Evolutionary conservation across 441 rosid genomes (phyloP).

Genomic region (Pelargonium cotyledonis): DNA sequence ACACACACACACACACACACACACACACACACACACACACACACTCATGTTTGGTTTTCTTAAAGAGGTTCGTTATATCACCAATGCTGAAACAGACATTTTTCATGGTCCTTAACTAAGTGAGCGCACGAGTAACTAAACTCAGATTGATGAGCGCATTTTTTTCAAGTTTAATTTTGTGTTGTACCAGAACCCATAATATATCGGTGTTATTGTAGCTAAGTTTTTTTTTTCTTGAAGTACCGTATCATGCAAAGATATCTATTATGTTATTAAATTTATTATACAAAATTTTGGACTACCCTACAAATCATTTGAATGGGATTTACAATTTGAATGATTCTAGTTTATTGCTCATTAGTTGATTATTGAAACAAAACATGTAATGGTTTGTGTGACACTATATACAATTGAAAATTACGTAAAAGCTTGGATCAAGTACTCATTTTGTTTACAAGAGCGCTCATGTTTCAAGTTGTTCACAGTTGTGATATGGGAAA

Average conservation of each 20-base stretch:
- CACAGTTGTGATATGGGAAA: not conserved
- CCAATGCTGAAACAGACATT: not conserved
- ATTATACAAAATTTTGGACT: too few relatives aligned
- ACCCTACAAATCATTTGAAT: too few relatives aligned
- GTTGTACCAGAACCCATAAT: not conserved
- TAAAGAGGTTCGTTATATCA: not conserved
- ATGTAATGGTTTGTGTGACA: not conserved
- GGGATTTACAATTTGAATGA: not conserved
- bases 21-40: too few relatives aligned
- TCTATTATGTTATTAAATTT: too few relatives aligned
- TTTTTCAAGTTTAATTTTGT: not conserved
- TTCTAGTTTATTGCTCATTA: not conserved
- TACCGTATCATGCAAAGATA: too few relatives aligned
- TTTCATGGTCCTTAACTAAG: not conserved
- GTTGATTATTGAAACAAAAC: not conserved
- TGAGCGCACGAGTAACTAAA: not conserved
- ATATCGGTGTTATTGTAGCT: not conserved
- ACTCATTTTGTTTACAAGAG: not conserved
- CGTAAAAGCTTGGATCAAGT: not conserved
- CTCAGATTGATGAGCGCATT: not conserved
- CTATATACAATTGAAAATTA: not conserved
- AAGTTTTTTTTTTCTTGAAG: too few relatives aligned
- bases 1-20: too few relatives aligned
- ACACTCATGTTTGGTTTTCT: not conserved
- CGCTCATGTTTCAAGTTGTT: not conserved